Evolutionary conservation across 441 rosid genomes (phyloP).

Genomic region (Metrosideros polymorpha): DNA sequence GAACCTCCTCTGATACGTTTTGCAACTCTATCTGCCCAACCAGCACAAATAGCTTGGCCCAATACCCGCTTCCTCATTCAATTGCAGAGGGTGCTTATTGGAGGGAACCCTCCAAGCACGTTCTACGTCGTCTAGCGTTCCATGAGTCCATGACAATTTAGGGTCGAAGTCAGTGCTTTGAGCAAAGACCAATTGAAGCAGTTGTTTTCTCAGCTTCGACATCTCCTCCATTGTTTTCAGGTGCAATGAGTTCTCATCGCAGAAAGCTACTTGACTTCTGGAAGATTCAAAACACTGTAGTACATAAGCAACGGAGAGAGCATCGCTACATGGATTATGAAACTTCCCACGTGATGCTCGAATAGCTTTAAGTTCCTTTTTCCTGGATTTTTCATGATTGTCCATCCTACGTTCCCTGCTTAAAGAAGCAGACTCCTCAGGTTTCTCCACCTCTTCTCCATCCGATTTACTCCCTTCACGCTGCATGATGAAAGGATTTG

Average conservation of each 20-base stretch:
- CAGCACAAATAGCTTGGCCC: constrained; percentile 80
- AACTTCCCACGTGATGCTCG: constrained; percentile 48
- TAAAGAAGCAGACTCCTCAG: not conserved
- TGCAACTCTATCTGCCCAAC: constrained; percentile 97
- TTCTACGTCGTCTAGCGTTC: constrained; percentile 55
- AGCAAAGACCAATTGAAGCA: constrained; percentile 58
- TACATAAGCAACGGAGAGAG: constrained; percentile 59
- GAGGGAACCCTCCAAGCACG: constrained; percentile 49
- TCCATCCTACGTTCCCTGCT: constrained; percentile 10
- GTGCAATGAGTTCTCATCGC: constrained; percentile 49
- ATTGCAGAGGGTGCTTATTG: constrained; percentile 36
- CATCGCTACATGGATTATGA: constrained; percentile 74
- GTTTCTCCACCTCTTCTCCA: constrained; percentile 17
- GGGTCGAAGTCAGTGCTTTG: constrained; percentile 27
- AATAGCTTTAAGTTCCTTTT: constrained; percentile 35
- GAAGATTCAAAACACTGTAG: constrained; percentile 71
- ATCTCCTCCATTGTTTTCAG: constrained; percentile 87
- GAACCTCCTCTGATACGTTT: constrained; percentile 31
- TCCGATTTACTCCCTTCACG: constrained; percentile 28
- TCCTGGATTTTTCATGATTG: constrained; percentile 42
- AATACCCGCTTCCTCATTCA: constrained; percentile 67
- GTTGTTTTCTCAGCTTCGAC: constrained; percentile 80
- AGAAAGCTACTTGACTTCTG: constrained; percentile 29
- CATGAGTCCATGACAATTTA: constrained; percentile 64
- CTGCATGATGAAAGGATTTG: constrained; percentile 54